phyloP scores from a whole-genome alignment of 164 flowering plant species.

The Vitis rupestris region DNA sequence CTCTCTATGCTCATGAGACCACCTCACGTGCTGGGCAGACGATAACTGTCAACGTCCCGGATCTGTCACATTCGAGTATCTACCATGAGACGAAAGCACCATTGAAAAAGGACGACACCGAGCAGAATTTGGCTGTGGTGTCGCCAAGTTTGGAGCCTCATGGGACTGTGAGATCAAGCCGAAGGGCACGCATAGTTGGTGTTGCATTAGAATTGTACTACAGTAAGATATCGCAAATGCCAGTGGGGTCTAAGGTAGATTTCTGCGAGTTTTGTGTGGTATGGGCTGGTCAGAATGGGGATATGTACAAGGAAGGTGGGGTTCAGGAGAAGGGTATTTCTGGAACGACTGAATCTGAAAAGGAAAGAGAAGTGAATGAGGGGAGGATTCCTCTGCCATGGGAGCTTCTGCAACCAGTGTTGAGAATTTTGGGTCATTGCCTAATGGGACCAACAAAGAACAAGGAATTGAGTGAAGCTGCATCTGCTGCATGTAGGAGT shows the following conservation, averaged over 20 bases:
- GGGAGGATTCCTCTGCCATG: slow-evolving; percentile 75
- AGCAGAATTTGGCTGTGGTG: slow-evolving; percentile 55
- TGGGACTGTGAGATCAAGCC: slow-evolving; percentile 72
- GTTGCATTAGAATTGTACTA: slow-evolving; percentile 76
- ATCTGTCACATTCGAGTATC: slow-evolving; percentile 63
- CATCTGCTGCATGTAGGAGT: slow-evolving; percentile 44
- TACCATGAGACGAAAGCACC: slow-evolving; percentile 57
- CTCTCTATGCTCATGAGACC: slow-evolving; percentile 75
- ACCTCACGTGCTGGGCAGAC: slow-evolving; percentile 56
- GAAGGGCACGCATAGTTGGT: slow-evolving; percentile 76
- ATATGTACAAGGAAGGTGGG: slow-evolving; percentile 10
- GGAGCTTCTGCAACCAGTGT: slow-evolving; percentile 77
- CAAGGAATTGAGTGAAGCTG: slow-evolving; percentile 45
- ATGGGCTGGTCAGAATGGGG: slow-evolving; percentile 66
- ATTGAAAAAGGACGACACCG: slow-evolving; percentile 34
- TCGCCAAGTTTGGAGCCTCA: slow-evolving; percentile 76
- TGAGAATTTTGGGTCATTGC: slow-evolving; percentile 87
- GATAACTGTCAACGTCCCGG: slow-evolving; percentile 58
- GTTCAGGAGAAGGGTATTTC: neutral
- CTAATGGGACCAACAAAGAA: slow-evolving; percentile 46
- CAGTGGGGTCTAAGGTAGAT: slow-evolving; percentile 63
- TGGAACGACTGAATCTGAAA: neutral
- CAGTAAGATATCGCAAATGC: slow-evolving; percentile 56
- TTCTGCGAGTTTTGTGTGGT: slow-evolving; percentile 63
- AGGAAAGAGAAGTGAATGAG: slow-evolving; percentile 3